These are phyloP conservation scores for Sanghuangporus baumii DNA, from an alignment of 1,284 basidiomycete species.

Conservation along the genomic window DNA sequence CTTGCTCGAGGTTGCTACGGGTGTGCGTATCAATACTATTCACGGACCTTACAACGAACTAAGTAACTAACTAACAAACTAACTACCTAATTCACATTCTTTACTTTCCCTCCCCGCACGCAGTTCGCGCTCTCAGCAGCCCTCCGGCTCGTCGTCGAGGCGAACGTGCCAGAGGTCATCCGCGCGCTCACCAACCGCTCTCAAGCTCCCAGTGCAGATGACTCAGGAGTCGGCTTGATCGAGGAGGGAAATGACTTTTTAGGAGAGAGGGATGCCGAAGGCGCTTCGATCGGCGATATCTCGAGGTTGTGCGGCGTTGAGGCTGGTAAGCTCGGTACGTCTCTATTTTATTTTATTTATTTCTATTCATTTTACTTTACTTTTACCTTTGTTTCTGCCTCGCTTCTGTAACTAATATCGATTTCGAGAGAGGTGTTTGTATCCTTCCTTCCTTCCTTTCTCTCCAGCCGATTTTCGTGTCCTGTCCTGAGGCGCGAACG, in stretches of 20 bases:
- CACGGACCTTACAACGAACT: no score
- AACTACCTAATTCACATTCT: not conserved
- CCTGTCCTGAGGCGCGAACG: no score
- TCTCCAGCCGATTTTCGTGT: no score
- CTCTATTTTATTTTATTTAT: not conserved
- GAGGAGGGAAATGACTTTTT: not conserved
- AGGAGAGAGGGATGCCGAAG: conserved; percentile 6
- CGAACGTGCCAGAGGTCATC: conserved; percentile 12
- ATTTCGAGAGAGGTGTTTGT: not conserved
- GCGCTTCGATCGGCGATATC: conserved; percentile 19
- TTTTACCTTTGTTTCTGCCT: not conserved
- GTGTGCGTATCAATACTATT: conserved; percentile 1
- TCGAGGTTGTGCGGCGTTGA: conserved; percentile 18
- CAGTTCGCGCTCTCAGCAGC: conserved; percentile 16
- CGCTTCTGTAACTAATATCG: not conserved
- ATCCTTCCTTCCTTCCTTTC: not conserved
- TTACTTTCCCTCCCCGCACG: not conserved
- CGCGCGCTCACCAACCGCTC: not conserved
- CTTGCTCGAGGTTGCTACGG: conserved; percentile 10
- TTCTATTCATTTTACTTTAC: no score
- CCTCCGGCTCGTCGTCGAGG: conserved; percentile 13
- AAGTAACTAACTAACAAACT: no score
- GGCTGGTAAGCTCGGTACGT: conserved; percentile 20
- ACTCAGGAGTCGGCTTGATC: not conserved
- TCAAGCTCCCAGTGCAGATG: not conserved